A percentile compares a stretch with the other conserved stretches of the same genome.
Evolutionary conservation across 2,329 filamentous ascomycete species (phyloP).

Genomic region (Aspergillus sergii): DNA sequence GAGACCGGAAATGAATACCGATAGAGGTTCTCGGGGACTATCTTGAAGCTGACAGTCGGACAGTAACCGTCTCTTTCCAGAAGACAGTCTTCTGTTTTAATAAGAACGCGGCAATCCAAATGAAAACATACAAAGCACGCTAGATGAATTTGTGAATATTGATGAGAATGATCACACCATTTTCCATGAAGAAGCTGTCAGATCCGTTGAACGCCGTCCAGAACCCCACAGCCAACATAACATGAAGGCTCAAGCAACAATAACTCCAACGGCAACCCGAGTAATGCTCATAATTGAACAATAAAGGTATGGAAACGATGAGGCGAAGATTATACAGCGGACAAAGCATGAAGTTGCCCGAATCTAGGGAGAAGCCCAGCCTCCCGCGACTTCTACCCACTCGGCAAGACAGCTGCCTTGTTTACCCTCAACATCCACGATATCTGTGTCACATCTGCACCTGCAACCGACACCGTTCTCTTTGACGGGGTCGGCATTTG

Average conservation of each 20-base stretch:
- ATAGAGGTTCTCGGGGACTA: background rate
- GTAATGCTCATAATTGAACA: conserved; percentile 38
- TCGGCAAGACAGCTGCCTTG: conserved; percentile 92
- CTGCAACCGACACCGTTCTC: conserved; percentile 97
- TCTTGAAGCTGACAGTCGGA: background rate
- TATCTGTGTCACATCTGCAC: conserved; percentile 95
- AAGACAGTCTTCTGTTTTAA: conserved; percentile 6
- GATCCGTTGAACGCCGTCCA: conserved; percentile 43
- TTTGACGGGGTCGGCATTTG: conserved; percentile 78
- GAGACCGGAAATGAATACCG: background rate
- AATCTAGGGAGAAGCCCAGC: conserved; percentile 70
- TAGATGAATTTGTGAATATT: conserved; percentile 42
- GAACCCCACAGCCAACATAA: conserved; percentile 35
- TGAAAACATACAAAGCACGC: conserved; percentile 37
- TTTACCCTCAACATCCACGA: conserved; percentile 96
- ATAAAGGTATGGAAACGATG: conserved; percentile 31
- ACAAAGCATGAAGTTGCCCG: conserved; percentile 20
- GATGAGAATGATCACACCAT: conserved; percentile 37
- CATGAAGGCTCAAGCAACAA: conserved; percentile 35
- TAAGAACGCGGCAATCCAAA: conserved; percentile 30
- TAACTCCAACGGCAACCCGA: conserved; percentile 35
- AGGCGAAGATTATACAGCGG: conserved; percentile 34
- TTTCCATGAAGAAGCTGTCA: conserved; percentile 38
- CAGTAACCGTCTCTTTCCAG: background rate
- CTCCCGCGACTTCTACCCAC: conserved; percentile 96